These are phyloP conservation scores for Rhynchosporium agropyri DNA, from an alignment of 2,329 filamentous ascomycete genomes.

Conservation along the genomic window DNA sequence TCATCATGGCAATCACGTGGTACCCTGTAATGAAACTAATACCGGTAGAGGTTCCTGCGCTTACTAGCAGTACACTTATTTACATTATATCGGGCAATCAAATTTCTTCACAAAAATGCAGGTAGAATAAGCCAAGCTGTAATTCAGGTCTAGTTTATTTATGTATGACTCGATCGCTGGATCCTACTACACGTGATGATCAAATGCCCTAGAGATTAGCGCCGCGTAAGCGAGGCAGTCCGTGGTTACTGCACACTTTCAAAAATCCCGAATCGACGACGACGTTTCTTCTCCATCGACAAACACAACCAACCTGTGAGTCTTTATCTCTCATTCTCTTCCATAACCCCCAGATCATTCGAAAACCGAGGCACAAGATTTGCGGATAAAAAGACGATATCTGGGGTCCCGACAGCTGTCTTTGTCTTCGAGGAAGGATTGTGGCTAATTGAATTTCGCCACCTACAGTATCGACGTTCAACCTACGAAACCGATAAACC, in stretches of 20 bases:
- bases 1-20: neutral
- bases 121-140: too few species aligned
- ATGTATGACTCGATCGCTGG: too few species aligned
- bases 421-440: neutral
- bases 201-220: slow-evolving; percentile 20
- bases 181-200: slow-evolving; percentile 11
- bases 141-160: too few species aligned
- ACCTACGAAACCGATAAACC: slow-evolving; percentile 40
- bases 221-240: slow-evolving; percentile 16
- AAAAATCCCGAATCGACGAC: slow-evolving; percentile 22
- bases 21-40: neutral
- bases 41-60: too few species aligned
- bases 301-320: slow-evolving; percentile 28
- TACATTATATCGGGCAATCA: too few species aligned
- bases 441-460: slow-evolving; percentile 27
- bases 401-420: neutral
- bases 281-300: slow-evolving; percentile 26
- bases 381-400: too few species aligned
- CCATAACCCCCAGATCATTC: neutral
- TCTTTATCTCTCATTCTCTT: slow-evolving; percentile 12
- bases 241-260: slow-evolving; percentile 14
- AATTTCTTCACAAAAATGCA: too few species aligned
- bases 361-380: neutral
- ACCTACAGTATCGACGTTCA: slow-evolving; percentile 23
- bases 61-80: too few species aligned